These are phyloP conservation scores for Hawksworthiomyces lignivorus DNA, from an alignment of 2,329 filamentous ascomycete genomes.

Conservation along the genomic window DNA sequence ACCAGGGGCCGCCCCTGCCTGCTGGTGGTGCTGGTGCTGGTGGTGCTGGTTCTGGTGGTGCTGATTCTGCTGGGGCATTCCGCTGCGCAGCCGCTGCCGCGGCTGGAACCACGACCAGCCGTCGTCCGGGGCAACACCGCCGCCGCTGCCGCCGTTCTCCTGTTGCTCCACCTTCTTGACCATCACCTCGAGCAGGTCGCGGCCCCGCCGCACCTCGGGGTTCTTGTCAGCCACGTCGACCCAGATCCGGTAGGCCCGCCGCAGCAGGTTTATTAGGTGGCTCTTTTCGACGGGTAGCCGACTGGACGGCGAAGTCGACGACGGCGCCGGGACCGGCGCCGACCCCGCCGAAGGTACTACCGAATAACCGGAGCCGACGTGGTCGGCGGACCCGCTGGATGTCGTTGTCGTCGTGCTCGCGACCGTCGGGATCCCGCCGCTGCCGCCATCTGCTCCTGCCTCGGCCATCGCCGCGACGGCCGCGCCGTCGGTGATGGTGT, in stretches of 20 bases:
- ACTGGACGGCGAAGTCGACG: conserved; percentile 26
- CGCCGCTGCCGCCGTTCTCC: conserved; percentile 1
- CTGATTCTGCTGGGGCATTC: not conserved
- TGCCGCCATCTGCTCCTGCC: not conserved
- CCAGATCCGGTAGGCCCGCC: conserved; percentile 38
- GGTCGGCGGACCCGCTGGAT: conserved; percentile 20
- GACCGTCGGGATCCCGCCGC: not conserved
- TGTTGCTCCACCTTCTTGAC: conserved; percentile 12
- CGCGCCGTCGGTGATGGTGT: conserved; percentile 18
- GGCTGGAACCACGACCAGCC: too few relatives aligned
- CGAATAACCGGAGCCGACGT: too few relatives aligned
- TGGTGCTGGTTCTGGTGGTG: not conserved
- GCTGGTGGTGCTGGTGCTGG: too few relatives aligned
- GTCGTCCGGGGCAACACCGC: conserved; percentile 3
- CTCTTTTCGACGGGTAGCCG: conserved; percentile 16
- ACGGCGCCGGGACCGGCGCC: not conserved
- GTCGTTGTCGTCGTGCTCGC: conserved; percentile 24
- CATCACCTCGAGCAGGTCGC: conserved; percentile 37
- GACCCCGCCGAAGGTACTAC: conserved; percentile 16
- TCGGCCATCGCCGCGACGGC: conserved; percentile 27
- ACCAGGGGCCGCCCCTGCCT: too few relatives aligned
- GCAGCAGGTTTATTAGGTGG: conserved; percentile 33
- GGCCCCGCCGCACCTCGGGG: conserved; percentile 37
- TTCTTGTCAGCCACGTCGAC: conserved; percentile 27
- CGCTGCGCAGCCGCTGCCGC: not conserved